Evolutionary conservation across 371 early-diverging fungal species (phyloP).

Genomic region (Lichtheimia ramosa): DNA sequence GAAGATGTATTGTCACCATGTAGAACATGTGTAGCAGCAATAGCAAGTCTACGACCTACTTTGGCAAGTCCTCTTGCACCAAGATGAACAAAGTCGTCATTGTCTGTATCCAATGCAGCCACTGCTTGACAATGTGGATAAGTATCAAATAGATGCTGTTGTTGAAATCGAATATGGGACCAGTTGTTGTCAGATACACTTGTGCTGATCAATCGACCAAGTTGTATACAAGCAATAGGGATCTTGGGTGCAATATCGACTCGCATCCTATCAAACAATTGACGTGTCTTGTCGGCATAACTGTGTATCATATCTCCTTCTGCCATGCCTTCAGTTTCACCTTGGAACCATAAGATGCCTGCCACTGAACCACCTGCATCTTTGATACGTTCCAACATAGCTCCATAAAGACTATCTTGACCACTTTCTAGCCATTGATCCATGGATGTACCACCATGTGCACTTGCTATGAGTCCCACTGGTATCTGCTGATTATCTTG

Average conservation of each 20-base stretch:
- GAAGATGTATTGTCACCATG: not conserved
- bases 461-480: constrained; percentile 40
- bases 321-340: constrained; percentile 35
- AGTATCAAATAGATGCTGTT: constrained; percentile 10
- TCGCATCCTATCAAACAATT: constrained; percentile 17
- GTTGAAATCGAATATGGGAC: constrained; percentile 26
- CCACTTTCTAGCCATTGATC: constrained; percentile 26
- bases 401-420: constrained; percentile 32
- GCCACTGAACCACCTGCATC: constrained; percentile 19
- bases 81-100: constrained; percentile 42
- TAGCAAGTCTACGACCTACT: constrained; percentile 30
- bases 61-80: constrained; percentile 21
- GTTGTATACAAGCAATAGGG: constrained; percentile 30
- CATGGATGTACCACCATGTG: constrained; percentile 39
- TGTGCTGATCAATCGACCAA: constrained; percentile 23
- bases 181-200: constrained; percentile 15
- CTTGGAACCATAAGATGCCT: constrained; percentile 49
- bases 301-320: not conserved
- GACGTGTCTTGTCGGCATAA: constrained; percentile 15
- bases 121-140: constrained; percentile 9
- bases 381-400: constrained; percentile 30
- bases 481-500: constrained; percentile 19
- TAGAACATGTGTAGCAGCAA: constrained; percentile 15
- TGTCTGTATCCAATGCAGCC: constrained; percentile 24
- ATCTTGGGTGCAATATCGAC: constrained; percentile 11